These are phyloP conservation scores for Fusarium phyllophilum DNA, from an alignment of 2,329 filamentous ascomycete species.

Conservation along the genomic window DNA sequence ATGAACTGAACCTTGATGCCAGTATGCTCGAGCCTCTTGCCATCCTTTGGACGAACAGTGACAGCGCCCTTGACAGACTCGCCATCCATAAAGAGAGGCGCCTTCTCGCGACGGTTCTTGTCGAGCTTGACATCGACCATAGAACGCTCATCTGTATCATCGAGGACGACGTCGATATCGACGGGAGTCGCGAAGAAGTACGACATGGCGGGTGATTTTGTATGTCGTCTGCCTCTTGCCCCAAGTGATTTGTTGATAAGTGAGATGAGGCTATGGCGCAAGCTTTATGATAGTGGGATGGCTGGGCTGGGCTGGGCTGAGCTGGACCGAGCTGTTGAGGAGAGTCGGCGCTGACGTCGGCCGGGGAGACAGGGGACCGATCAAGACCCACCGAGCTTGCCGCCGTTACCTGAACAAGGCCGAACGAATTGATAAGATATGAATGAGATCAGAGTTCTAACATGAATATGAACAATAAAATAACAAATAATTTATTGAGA, in stretches of 20 bases:
- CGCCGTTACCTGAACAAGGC: background rate
- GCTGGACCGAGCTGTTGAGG: slow-evolving; percentile 23
- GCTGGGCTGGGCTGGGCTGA: slow-evolving; percentile 35
- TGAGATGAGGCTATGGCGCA: slow-evolving; percentile 29
- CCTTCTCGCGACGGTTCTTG: slow-evolving; percentile 97
- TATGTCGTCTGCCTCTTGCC: background rate
- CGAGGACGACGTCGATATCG: slow-evolving; percentile 98
- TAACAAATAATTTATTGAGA: background rate
- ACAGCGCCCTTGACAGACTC: slow-evolving; percentile 98
- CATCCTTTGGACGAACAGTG: slow-evolving; percentile 95
- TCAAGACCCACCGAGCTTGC: slow-evolving; percentile 42
- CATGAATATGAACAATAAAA: background rate
- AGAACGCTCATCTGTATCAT: slow-evolving; percentile 91
- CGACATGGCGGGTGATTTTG: slow-evolving; percentile 72
- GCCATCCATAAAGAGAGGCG: slow-evolving; percentile 95
- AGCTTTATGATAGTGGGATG: slow-evolving; percentile 29
- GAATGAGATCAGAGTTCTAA: background rate
- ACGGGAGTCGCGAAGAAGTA: slow-evolving; percentile 98
- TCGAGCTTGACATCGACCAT: slow-evolving; percentile 99
- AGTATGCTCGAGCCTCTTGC: slow-evolving; percentile 96
- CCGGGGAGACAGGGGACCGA: slow-evolving; percentile 39
- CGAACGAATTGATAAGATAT: background rate
- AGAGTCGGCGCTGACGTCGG: slow-evolving; percentile 48
- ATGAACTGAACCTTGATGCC: slow-evolving; percentile 99
- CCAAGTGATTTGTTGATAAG: background rate